These are phyloP conservation scores for Leishmania braziliensis DNA, from an alignment of 208 protist species.

Conservation along the genomic window DNA sequence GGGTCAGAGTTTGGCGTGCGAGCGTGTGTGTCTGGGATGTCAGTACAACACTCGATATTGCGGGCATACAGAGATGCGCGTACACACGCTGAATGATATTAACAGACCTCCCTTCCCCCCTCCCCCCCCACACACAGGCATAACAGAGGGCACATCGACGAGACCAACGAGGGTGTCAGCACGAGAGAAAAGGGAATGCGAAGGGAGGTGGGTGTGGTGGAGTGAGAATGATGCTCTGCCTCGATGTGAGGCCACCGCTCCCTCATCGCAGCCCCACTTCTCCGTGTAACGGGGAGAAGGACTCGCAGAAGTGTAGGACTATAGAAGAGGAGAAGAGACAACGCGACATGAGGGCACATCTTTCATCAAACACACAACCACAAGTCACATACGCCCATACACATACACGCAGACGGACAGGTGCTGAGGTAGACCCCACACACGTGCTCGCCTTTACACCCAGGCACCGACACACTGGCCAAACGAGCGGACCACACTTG, in stretches of 20 bases:
- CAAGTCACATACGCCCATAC: not conserved
- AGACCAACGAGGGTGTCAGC: not conserved
- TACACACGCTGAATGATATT: not conserved
- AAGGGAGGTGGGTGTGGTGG: not conserved
- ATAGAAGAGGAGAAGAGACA: not conserved
- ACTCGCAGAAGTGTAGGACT: not conserved
- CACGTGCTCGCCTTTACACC: not conserved
- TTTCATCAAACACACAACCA: not conserved
- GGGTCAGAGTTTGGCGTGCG: not conserved
- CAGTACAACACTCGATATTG: not conserved
- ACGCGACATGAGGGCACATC: not conserved
- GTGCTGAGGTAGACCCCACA: not conserved
- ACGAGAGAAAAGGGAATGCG: not conserved
- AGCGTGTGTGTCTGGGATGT: not conserved
- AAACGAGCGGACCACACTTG: not conserved
- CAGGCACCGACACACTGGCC: not conserved
- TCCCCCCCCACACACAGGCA: not conserved
- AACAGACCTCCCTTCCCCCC: not conserved
- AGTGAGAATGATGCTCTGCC: not conserved
- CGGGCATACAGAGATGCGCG: not conserved
- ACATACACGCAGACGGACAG: not conserved
- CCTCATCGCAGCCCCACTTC: not conserved
- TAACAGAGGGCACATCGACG: not conserved
- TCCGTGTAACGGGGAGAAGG: not conserved
- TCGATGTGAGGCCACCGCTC: not conserved